phyloP scores from a whole-genome alignment of 2,329 filamentous ascomycete genomes.

The Cytospora piceicola region DNA sequence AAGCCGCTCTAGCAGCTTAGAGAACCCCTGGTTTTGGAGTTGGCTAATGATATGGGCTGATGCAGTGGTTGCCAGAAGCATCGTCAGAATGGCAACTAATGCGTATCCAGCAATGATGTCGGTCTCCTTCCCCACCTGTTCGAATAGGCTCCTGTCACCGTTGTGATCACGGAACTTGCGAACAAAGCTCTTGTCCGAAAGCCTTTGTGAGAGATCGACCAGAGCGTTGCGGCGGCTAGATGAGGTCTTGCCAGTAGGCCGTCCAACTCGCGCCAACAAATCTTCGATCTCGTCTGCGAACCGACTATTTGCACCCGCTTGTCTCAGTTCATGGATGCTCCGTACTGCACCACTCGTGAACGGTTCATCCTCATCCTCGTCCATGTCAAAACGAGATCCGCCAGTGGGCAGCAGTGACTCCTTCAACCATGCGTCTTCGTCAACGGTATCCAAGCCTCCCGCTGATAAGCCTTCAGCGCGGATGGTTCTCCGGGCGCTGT shows the following conservation, averaged over 20 bases:
- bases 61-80: slow-evolving; percentile 63
- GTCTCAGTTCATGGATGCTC: slow-evolving; percentile 67
- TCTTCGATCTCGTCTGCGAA: slow-evolving; percentile 70
- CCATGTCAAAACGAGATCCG: slow-evolving; percentile 40
- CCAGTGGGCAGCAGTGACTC: slow-evolving; percentile 36
- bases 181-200: slow-evolving; percentile 65
- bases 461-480: slow-evolving; percentile 31
- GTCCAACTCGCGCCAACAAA: slow-evolving; percentile 62
- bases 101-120: slow-evolving; percentile 67
- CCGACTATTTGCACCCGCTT: slow-evolving; percentile 68
- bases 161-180: slow-evolving; percentile 75
- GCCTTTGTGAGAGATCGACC: slow-evolving; percentile 62
- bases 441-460: slow-evolving; percentile 26
- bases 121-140: slow-evolving; percentile 60
- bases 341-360: slow-evolving; percentile 56
- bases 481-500: slow-evolving; percentile 45
- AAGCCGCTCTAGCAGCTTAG: slow-evolving; percentile 59
- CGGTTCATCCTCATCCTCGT: slow-evolving; percentile 48
- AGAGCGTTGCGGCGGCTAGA: slow-evolving; percentile 62
- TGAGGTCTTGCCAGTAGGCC: slow-evolving; percentile 49
- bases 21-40: slow-evolving; percentile 58
- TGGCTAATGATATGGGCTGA: slow-evolving; percentile 63
- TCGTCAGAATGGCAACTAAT: slow-evolving; percentile 65
- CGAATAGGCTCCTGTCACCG: slow-evolving; percentile 70
- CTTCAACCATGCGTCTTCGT: slow-evolving; percentile 33